Evolutionary conservation across 2,329 filamentous ascomycete species (phyloP), one percentile per base, ranked within the genome.

Genomic region (Coniella vitis): DNA sequence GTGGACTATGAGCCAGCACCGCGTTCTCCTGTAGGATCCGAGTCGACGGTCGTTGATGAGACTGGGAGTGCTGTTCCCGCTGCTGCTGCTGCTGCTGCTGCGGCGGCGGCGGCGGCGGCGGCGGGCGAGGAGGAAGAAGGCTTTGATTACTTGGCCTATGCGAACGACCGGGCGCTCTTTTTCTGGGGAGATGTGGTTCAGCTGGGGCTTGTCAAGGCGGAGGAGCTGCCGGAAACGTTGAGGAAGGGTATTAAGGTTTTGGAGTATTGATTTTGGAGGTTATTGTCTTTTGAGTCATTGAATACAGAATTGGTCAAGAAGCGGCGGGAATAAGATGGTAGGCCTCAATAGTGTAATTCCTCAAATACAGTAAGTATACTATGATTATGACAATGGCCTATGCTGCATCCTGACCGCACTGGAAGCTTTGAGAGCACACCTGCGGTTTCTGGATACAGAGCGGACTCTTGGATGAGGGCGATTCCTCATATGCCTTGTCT

Each of bases 61-160:
- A 14, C 39, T 51, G 8, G 47, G 38, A 25, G 46, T 51, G 2
- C 42, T 25, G 12, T 10, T 29, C 5, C 25, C 10, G 25, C 25
- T 29, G 25, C 25, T 29, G 25, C 25, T 29, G 25, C 25, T 10
- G 25, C 10, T 29, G n/a, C n/a, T n/a, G n/a, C n/a, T n/a, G n/a
- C n/a, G n/a, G n/a, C n/a, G n/a, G n/a, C n/a, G n/a, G n/a, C n/a
- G n/a, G n/a, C n/a, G n/a, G 46, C 34, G 70, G 71, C 13, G 71
- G 70, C 4, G 73, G 76, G 42, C n/a, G 75, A 76, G 17, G 78
- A 76, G 22, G 79, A 78, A 31, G 87, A 88, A 38, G 87, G 88
- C 60, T 98, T 97, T 62, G 90, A 98, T 66, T 98, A 97, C 64
- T 73, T 98, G 20, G 81, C 79, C 10, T 98, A 97, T 67, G 83